Conservation (phyloP, 2,329 filamentous ascomycete species). For the Aspergillus glaucus region DNA sequence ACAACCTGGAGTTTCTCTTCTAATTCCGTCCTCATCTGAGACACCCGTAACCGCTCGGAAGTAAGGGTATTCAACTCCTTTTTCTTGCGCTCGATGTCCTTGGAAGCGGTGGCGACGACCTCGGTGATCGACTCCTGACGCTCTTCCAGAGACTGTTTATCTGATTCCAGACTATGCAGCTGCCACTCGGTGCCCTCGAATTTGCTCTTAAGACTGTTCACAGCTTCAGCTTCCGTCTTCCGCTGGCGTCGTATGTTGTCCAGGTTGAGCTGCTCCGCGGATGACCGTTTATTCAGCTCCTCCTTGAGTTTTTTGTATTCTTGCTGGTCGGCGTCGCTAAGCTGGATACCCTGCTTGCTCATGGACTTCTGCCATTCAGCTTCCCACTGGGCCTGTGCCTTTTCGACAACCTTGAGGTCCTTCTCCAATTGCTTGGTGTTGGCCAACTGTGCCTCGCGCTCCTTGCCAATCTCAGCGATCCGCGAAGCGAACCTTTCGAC, state of each 20-base stretch:
- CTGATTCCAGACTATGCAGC: constrained; percentile 65
- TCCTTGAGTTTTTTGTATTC: constrained; percentile 81
- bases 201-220: constrained; percentile 81
- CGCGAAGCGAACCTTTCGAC: constrained; percentile 62
- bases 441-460: constrained; percentile 64
- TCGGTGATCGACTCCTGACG: constrained; percentile 59
- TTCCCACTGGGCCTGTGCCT: constrained; percentile 82
- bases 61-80: constrained; percentile 81
- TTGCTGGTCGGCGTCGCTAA: constrained; percentile 79
- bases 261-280: constrained; percentile 72
- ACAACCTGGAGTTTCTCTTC: constrained; percentile 87
- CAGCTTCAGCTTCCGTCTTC: constrained; percentile 85
- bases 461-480: constrained; percentile 65
- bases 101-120: constrained; percentile 60
- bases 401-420: constrained; percentile 76
- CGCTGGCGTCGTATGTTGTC: constrained; percentile 82
- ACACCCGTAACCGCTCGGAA: constrained; percentile 73
- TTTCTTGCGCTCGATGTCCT: constrained; percentile 81
- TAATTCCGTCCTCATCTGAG: constrained; percentile 76
- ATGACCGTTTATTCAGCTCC: constrained; percentile 76
- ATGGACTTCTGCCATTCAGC: constrained; percentile 77
- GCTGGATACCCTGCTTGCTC: constrained; percentile 76
- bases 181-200: constrained; percentile 72
- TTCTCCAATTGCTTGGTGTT: constrained; percentile 70
- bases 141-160: constrained; percentile 63